Base-by-base conservation (phyloP, 2,329 filamentous ascomycete genomes). In the Phialemonium atrogriseum region DNA sequence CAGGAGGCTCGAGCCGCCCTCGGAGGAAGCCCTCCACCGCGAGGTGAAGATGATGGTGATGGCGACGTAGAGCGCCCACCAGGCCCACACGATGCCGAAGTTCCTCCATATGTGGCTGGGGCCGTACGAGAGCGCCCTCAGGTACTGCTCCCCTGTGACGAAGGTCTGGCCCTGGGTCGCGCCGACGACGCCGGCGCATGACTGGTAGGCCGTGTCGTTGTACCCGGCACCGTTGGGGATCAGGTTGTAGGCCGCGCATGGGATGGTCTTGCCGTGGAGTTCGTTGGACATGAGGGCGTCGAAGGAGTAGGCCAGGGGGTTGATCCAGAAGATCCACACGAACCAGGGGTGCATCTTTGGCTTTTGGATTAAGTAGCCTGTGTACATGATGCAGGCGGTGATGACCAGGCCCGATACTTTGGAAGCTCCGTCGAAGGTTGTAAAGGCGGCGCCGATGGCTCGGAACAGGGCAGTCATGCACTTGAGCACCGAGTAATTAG, bases 221-320 rank as follows among this genome's bases (percentile, higher is more conserved):
- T 73, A 78, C 2, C 57, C 56, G 0, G 62, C 56, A 0, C 70
- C 68, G 29, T 49, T 61, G 0, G 72, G 72, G 4, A 76, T 57
- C 5, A 77, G 50, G 36, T 70, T 71, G 17, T 38, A 40, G 3
- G 56, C 60, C 4, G 64, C 63, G 35, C 73, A 77, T 1, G 60
- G 54, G 12, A 76, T 64, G 3, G 46, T 59, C 46, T 80, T 58
- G 20, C 56, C 58, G 40, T 80, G 66, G 35, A 86, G 84, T 48
- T 87, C 81, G 43, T 86, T 86, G 0, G 76, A 63, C 46, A 85
- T 63, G 0, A 87, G 52, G 0, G 70, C 70, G 41, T 84, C 76
- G 35, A 84, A 86, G 0, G 66, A 76, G 36, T 84, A 85, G 0
- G 80, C 72, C 4, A 86, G 57, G 0, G 80, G 80, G 40, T 81